phyloP scores from a whole-genome alignment of 768 basidiomycete genomes.

The Lactifluus piperatus region DNA sequence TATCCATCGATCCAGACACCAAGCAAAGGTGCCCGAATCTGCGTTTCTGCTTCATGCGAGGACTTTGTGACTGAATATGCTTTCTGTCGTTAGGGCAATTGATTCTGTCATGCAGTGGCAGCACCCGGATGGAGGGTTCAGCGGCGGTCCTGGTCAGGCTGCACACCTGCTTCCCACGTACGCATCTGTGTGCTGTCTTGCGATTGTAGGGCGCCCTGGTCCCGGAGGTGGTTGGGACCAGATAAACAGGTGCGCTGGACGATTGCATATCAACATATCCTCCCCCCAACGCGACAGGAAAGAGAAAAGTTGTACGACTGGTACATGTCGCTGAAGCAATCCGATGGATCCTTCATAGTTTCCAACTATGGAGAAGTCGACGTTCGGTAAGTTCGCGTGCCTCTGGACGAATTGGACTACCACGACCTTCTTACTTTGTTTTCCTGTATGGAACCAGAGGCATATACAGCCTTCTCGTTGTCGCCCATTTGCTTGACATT shows the following conservation, averaged over 20 bases:
- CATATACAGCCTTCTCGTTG: constrained; percentile 83
- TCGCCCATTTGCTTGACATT: constrained; percentile 75
- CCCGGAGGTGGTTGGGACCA: constrained; percentile 76
- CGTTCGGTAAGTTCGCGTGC: constrained; percentile 53
- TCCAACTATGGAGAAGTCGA: constrained; percentile 86
- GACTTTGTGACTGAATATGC: constrained; percentile 2
- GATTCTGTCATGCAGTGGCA: constrained; percentile 76
- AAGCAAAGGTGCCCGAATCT: constrained; percentile 54
- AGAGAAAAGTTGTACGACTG: constrained; percentile 77
- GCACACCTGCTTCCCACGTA: constrained; percentile 88
- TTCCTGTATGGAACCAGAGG: no score
- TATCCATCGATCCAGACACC: constrained; percentile 66
- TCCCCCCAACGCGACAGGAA: neutral
- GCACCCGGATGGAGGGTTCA: constrained; percentile 83
- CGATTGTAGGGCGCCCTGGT: constrained; percentile 70
- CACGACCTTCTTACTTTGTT: no score
- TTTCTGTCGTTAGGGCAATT: constrained; percentile 47
- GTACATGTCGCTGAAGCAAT: constrained; percentile 86
- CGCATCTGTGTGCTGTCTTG: constrained; percentile 75
- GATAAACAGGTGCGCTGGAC: constrained; percentile 59
- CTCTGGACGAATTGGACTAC: no score
- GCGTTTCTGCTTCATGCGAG: neutral
- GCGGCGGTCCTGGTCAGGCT: constrained; percentile 83
- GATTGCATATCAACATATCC: neutral
- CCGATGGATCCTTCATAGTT: constrained; percentile 90